phyloP scores from a whole-genome alignment of 345 rosid species.

The Eucalyptus coolabah region DNA sequence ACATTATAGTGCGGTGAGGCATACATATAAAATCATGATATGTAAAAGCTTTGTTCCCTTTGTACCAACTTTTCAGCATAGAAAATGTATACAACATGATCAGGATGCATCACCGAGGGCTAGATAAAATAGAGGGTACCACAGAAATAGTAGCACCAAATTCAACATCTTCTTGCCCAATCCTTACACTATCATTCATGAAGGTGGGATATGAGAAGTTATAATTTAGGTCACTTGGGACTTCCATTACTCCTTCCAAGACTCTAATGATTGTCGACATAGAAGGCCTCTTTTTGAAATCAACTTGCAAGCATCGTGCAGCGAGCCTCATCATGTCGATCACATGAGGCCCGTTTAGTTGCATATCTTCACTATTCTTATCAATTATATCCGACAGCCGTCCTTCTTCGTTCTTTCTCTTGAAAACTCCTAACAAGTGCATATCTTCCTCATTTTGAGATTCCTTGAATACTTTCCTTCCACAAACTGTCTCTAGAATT shows the following conservation, averaged over 20 bases:
- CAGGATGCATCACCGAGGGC: too few relatives aligned
- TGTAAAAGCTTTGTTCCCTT: too few relatives aligned
- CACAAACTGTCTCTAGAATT: neutral
- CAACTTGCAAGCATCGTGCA: constrained; percentile 4
- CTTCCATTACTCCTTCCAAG: neutral
- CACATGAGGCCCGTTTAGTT: neutral
- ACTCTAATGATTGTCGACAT: neutral
- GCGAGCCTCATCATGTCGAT: neutral
- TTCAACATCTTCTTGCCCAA: neutral
- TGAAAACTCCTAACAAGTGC: neutral
- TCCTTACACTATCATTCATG: neutral
- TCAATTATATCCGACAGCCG: neutral
- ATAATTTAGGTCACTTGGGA: neutral
- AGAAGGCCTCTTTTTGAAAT: neutral
- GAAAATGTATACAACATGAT: too few relatives aligned
- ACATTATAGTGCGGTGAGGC: too few relatives aligned
- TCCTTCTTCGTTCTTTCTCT: neutral
- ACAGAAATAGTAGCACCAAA: neutral
- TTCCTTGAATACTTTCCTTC: neutral
- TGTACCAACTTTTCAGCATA: too few relatives aligned
- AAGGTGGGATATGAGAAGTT: neutral
- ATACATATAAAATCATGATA: too few relatives aligned
- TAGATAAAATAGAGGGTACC: too few relatives aligned
- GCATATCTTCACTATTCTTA: neutral
- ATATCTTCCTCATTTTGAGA: neutral